These are phyloP conservation scores for Gaultheria prostrata DNA, from an alignment of 148 eudicot genomes.

Conservation along the genomic window DNA sequence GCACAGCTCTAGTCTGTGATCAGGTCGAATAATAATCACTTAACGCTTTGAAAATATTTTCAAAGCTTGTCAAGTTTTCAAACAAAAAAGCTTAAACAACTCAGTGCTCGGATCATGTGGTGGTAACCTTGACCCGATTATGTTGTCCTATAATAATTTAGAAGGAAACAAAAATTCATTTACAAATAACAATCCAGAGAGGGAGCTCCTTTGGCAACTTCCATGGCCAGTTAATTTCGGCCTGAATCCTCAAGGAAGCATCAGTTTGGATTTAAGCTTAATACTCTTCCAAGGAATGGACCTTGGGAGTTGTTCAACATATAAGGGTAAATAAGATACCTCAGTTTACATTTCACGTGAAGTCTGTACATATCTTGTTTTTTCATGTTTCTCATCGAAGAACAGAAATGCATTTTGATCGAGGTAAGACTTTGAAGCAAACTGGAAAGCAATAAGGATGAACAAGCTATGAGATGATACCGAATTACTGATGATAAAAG, in stretches of 20 bases:
- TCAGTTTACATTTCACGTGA: constrained; percentile 13
- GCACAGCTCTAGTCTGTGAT: neutral
- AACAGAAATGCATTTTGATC: neutral
- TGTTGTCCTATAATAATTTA: neutral
- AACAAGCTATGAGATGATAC: neutral
- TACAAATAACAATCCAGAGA: neutral
- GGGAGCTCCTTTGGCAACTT: neutral
- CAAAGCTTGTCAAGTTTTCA: neutral
- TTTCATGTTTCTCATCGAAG: neutral
- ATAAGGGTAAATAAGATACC: neutral
- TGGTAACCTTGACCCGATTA: neutral
- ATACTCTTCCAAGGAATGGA: neutral
- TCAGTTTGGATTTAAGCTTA: neutral
- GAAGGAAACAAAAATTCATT: neutral
- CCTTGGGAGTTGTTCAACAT: neutral
- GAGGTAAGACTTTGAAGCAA: neutral
- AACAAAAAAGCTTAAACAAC: neutral
- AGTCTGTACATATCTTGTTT: constrained; percentile 7
- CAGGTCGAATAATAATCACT: neutral
- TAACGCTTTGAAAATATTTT: neutral
- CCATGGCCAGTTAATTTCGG: constrained; percentile 3
- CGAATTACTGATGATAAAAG: neutral
- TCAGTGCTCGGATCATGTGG: neutral
- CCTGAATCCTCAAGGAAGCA: neutral
- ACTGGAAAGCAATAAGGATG: neutral